phyloP scores from a whole-genome alignment of 805 yeast species.

The Kazachstania africana region DNA sequence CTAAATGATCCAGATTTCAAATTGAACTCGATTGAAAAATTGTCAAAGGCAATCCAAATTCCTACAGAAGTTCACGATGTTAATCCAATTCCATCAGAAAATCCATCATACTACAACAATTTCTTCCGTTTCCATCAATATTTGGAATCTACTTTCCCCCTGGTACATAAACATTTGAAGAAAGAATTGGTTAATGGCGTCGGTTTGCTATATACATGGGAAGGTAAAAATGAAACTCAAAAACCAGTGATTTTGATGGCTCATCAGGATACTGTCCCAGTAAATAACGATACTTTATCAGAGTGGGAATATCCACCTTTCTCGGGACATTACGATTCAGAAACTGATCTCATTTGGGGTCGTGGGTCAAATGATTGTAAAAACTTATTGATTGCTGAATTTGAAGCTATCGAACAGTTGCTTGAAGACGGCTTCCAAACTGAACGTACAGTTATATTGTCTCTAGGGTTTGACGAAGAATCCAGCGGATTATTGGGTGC shows the following conservation, averaged over 20 bases:
- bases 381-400: constrained; percentile 48
- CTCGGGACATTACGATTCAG: constrained; percentile 54
- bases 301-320: constrained; percentile 65
- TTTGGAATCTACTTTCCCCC: constrained; percentile 46
- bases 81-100: constrained; percentile 24
- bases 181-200: constrained; percentile 48
- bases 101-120: constrained; percentile 29
- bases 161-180: constrained; percentile 34
- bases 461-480: constrained; percentile 78
- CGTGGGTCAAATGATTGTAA: constrained; percentile 74
- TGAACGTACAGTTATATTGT: constrained; percentile 48
- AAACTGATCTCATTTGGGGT: constrained; percentile 45
- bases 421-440: constrained; percentile 42
- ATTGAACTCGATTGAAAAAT: constrained; percentile 30
- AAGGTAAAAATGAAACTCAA: constrained; percentile 39
- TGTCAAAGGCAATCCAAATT: constrained; percentile 49
- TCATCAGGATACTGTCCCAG: constrained; percentile 81
- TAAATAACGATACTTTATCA: constrained; percentile 42
- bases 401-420: constrained; percentile 54
- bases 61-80: constrained; percentile 57
- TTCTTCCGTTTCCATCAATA: constrained; percentile 41
- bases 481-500: constrained; percentile 58
- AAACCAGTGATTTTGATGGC: constrained; percentile 66
- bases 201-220: constrained; percentile 55
- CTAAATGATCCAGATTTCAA: constrained; percentile 28